A percentile compares a stretch with the other conserved stretches of the same genome.
Evolutionary conservation across 192 early-diverging fungal genomes (phyloP).

Genomic region (Podila epicladia): DNA sequence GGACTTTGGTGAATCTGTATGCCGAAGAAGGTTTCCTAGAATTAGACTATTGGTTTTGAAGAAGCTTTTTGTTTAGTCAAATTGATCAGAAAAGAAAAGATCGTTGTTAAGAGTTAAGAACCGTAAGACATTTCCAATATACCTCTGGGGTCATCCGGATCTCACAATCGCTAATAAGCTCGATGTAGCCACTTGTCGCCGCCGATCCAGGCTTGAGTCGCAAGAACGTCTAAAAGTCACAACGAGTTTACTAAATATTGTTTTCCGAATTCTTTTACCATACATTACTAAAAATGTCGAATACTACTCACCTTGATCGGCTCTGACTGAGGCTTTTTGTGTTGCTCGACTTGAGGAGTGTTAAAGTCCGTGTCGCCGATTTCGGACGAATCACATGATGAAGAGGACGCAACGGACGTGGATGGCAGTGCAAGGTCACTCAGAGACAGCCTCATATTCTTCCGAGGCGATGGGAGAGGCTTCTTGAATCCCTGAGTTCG

Average conservation of each 20-base stretch:
- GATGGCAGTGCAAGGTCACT: neutral
- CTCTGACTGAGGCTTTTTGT: neutral
- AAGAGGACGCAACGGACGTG: neutral
- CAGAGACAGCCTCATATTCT: neutral
- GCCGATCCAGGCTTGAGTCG: slow-evolving; percentile 6
- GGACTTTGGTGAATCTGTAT: slow-evolving; percentile 69
- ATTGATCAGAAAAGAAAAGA: neutral
- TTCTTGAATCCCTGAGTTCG: too few relatives aligned
- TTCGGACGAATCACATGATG: neutral
- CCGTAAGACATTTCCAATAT: too few relatives aligned
- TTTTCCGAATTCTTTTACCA: too few relatives aligned
- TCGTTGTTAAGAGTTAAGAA: neutral
- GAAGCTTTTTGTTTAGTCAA: neutral
- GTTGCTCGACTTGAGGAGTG: neutral
- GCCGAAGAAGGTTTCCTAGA: slow-evolving; percentile 43
- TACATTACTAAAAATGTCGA: neutral
- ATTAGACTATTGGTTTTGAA: slow-evolving; percentile 26
- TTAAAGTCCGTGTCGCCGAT: neutral
- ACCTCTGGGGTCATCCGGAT: slow-evolving; percentile 51
- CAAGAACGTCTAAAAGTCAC: slow-evolving; percentile 24
- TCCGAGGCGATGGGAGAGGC: neutral
- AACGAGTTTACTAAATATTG: neutral
- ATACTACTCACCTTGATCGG: neutral
- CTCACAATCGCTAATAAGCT: slow-evolving; percentile 47
- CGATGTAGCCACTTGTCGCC: slow-evolving; percentile 26